Base-by-base conservation (phyloP, 2,329 filamentous ascomycete species). In the Hypoxylon sp. region DNA sequence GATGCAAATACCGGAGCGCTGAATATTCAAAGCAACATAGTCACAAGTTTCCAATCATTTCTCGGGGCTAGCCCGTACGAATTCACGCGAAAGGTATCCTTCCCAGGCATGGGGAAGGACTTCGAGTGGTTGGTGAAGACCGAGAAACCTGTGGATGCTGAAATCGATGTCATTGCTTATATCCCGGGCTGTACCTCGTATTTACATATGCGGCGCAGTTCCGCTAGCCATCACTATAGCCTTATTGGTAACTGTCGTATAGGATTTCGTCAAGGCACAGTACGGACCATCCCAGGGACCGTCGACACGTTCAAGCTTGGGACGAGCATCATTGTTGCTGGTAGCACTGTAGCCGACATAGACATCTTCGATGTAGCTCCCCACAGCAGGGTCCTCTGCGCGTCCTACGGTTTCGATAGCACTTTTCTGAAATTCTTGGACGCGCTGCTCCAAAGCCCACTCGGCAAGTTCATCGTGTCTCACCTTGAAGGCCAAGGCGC, bases 121-220 rank as follows among this genome's bases (percentile, higher is more conserved):
- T 48, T 48, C 8, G 18, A 38, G 22, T 55, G 52, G 52, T 4
- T 55, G 28, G 40, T 55, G 4, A 46, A 36, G 28, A 55, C 52
- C 2, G 40, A 55, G 6, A 26, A n/a, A 2, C 18, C 42, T 2
- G 53, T 46, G 20, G 12, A 11, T 4, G 3, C 20, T 2, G 30
- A 36, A 38, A 28, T 48, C 14, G 53, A 56, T 26, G 42, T 38
- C 28, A 8, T 56, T 5, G 53, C 32, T 2, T n/a, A 56, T 33
- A 22, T 56, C 28, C 28, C 40, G 4, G 42, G 42, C 20, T 48
- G 42, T 30, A 24, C n/a, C 9, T 56, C 53, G 14, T 56, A 46
- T 48, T 20, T 56, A 14, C 53, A 56, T 9, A 14, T 56, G 5
- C 53, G 42, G 32, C 33, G 8, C 16, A 18, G 28, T 22, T 30